Evolutionary conservation across 306 rosid species (phyloP).

Genomic region (Trifolium pratense): DNA sequence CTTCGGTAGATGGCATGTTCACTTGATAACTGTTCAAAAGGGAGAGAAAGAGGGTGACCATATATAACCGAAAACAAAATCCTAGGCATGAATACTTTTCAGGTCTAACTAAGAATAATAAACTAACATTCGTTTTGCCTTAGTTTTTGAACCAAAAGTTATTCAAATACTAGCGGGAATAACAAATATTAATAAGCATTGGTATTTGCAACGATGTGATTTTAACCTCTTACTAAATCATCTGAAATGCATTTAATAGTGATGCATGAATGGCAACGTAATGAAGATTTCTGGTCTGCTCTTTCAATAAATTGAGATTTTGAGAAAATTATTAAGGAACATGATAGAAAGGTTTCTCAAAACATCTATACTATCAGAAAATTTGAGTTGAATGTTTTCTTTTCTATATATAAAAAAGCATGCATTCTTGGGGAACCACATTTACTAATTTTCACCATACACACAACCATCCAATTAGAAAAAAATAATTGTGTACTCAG

Average conservation of each 20-base stretch:
- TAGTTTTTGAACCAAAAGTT: slow-evolving; percentile 27
- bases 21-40: slow-evolving; percentile 68
- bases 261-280: slow-evolving; percentile 14
- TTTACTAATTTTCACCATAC: slow-evolving; percentile 9
- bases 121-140: slow-evolving; percentile 27
- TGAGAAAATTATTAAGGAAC: slow-evolving; percentile 22
- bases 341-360: slow-evolving; percentile 15
- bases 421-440: not conserved
- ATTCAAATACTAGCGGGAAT: slow-evolving; percentile 21
- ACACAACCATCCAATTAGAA: slow-evolving; percentile 28
- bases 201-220: slow-evolving; percentile 8
- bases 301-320: slow-evolving; percentile 28
- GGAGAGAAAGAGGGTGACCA: slow-evolving; percentile 38
- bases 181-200: slow-evolving; percentile 30
- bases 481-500: slow-evolving; percentile 12
- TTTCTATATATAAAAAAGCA: slow-evolving; percentile 15
- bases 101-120: slow-evolving; percentile 10
- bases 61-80: slow-evolving; percentile 34
- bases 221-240: slow-evolving; percentile 1
- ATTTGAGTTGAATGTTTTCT: slow-evolving; percentile 2
- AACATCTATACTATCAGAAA: slow-evolving; percentile 24
- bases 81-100: slow-evolving; percentile 13
- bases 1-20: slow-evolving; percentile 66
- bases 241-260: slow-evolving; percentile 25
- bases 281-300: slow-evolving; percentile 24